phyloP scores from a whole-genome alignment of 495 filamentous ascomycete genomes.

The Schizothecium vesticola region DNA sequence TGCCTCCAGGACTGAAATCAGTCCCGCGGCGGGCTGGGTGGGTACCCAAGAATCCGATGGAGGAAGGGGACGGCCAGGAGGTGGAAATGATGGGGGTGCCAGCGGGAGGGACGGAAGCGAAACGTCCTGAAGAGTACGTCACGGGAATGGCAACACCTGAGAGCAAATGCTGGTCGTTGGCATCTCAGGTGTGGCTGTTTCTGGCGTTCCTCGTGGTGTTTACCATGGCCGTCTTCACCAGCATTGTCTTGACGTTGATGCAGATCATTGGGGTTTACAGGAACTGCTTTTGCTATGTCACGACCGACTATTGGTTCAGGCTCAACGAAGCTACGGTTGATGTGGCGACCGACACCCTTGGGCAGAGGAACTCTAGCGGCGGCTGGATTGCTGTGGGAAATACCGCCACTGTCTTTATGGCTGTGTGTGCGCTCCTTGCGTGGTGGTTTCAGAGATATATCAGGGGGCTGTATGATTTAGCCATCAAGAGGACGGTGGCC shows the following conservation, averaged over 20 bases:
- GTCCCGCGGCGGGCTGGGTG: background rate
- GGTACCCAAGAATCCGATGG: background rate
- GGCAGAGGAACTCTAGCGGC: background rate
- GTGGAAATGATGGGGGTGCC: background rate
- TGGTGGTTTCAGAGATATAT: slow-evolving; percentile 11
- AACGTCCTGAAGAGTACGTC: background rate
- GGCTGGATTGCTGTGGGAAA: background rate
- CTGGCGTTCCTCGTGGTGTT: background rate
- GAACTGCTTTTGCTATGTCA: slow-evolving; percentile 29
- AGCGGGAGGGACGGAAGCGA: background rate
- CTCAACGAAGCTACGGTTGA: background rate
- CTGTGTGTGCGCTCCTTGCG: background rate
- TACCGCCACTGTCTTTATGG: background rate
- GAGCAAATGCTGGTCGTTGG: background rate
- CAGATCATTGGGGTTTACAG: slow-evolving; percentile 37
- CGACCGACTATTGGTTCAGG: background rate
- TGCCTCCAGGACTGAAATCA: too few species aligned
- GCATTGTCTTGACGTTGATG: slow-evolving; percentile 32
- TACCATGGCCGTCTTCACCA: slow-evolving; percentile 20
- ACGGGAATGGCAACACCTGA: background rate
- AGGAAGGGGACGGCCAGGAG: background rate
- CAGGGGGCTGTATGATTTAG: background rate
- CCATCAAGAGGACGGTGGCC: background rate
- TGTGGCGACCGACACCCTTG: background rate
- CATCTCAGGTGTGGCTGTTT: background rate